Evolutionary conservation across 306 rosid species (phyloP).

Genomic region (Vigna unguiculata): DNA sequence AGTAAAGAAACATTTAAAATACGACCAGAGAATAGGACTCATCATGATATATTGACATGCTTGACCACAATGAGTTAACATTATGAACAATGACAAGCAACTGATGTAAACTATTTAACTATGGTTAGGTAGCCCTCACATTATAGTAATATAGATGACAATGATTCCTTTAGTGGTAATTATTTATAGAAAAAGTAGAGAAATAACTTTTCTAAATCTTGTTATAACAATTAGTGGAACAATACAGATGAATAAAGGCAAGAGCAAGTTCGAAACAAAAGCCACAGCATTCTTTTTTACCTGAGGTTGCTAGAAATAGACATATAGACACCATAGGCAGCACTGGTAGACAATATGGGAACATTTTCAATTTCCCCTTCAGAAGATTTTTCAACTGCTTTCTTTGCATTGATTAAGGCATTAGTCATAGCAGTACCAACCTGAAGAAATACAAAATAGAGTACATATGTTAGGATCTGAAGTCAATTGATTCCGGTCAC

Average conservation of each 20-base stretch:
- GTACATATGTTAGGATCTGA: neutral
- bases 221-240: neutral
- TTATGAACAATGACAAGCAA: neutral
- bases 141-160: neutral
- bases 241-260: neutral
- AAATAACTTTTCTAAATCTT: neutral
- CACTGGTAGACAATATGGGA: slow-evolving; percentile 85
- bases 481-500: slow-evolving; percentile 27
- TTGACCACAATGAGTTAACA: neutral
- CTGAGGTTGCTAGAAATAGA: slow-evolving; percentile 95
- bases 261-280: slow-evolving; percentile 17
- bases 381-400: slow-evolving; percentile 72
- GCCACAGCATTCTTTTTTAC: slow-evolving; percentile 51
- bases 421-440: slow-evolving; percentile 91
- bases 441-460: slow-evolving; percentile 51
- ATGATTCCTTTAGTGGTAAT: neutral
- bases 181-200: neutral
- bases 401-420: slow-evolving; percentile 76
- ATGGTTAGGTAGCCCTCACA: too few relatives aligned
- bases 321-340: slow-evolving; percentile 90
- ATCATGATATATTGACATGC: neutral
- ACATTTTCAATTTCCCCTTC: slow-evolving; percentile 81
- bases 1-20: neutral
- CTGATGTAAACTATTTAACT: neutral
- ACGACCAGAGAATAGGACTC: neutral